Percentiles rank a stretch among this genome's conserved stretches.
phyloP scores from a whole-genome alignment of 805 yeast genomes.

The Nakazawaea populi region DNA sequence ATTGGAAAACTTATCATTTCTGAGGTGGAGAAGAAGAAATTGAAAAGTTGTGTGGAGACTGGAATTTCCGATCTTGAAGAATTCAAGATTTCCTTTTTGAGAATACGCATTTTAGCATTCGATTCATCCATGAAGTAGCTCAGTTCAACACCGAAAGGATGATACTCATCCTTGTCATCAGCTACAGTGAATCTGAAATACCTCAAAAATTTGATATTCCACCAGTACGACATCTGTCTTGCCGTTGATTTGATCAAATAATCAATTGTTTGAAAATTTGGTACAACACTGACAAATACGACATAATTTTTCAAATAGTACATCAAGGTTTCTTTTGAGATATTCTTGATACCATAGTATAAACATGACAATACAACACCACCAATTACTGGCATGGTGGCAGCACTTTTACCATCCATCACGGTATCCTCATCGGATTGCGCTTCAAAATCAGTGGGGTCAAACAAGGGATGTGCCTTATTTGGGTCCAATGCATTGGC shows the following conservation, averaged over 20 bases:
- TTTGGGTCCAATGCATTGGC: conserved; percentile 26
- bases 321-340: conserved; percentile 26
- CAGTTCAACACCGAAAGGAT: conserved; percentile 33
- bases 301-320: conserved; percentile 30
- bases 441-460: conserved; percentile 32
- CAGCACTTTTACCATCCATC: conserved; percentile 25
- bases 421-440: conserved; percentile 15
- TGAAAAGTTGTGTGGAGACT: conserved; percentile 26
- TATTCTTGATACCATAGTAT: conserved; percentile 28
- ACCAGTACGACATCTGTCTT: conserved; percentile 23
- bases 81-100: conserved; percentile 20
- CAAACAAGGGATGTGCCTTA: conserved; percentile 31
- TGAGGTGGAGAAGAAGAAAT: conserved; percentile 27
- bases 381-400: conserved; percentile 39
- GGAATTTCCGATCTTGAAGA: conserved; percentile 17
- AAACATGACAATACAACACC: conserved; percentile 31
- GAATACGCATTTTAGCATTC: conserved; percentile 23
- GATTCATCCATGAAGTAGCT: conserved; percentile 23
- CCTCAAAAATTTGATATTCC: conserved; percentile 20
- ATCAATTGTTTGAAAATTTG: conserved; percentile 25
- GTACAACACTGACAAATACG: conserved; percentile 24
- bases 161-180: conserved; percentile 25
- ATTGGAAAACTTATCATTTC: conserved; percentile 20
- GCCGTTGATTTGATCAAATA: conserved; percentile 20
- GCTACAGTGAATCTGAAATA: conserved; percentile 38